phyloP scores from a whole-genome alignment of 495 filamentous ascomycete genomes.

The Penicillium simplicissimum region DNA sequence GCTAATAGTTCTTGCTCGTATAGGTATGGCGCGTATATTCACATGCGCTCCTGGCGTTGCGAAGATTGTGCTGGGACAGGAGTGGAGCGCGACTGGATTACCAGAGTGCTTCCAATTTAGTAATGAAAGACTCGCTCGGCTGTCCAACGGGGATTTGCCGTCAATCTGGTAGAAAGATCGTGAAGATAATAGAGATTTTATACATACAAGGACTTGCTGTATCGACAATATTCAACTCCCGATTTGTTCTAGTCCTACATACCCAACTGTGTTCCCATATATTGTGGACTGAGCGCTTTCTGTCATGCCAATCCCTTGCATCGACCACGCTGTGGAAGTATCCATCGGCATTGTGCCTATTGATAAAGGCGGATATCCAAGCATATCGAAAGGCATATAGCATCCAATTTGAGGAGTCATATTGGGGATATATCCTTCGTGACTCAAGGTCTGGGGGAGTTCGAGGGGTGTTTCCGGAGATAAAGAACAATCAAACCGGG shows the following conservation, averaged over 20 bases:
- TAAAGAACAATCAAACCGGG: background rate
- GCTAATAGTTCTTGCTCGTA: background rate
- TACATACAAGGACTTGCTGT: background rate
- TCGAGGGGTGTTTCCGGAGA: background rate
- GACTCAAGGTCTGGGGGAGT: background rate
- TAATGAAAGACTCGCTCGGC: constrained; percentile 16
- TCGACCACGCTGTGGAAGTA: background rate
- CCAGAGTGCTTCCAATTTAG: constrained; percentile 35
- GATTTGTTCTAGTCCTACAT: no score
- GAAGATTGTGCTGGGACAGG: constrained; percentile 24
- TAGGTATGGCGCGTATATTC: constrained; percentile 39
- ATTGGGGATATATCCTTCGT: background rate
- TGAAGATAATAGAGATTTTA: background rate
- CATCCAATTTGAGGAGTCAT: background rate
- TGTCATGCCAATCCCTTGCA: background rate
- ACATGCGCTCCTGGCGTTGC: constrained; percentile 34
- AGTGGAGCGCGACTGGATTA: constrained; percentile 29
- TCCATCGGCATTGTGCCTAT: background rate
- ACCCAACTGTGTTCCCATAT: background rate
- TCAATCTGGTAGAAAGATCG: constrained; percentile 23
- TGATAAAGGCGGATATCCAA: background rate
- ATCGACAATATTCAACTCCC: background rate
- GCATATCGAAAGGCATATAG: background rate
- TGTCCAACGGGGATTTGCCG: constrained; percentile 21
- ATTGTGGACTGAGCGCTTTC: background rate